A percentile compares a stretch with the other conserved stretches of the same genome.
phyloP scores from a whole-genome alignment of 495 filamentous ascomycete genomes.

The Thermothielavioides terrestris region DNA sequence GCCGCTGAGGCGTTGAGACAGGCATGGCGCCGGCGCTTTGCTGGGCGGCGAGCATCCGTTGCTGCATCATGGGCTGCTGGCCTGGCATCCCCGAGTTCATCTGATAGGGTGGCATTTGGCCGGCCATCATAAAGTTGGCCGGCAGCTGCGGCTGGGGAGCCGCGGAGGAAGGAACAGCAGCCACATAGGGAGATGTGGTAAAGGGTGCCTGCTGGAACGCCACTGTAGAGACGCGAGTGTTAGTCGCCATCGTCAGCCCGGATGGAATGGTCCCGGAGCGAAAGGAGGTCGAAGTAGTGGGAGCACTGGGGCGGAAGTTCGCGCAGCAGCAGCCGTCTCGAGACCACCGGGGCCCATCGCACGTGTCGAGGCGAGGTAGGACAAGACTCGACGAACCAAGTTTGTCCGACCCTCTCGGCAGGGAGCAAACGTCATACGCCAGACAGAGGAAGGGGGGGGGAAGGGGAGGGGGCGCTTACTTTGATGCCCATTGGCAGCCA shows the following conservation, averaged over 20 bases:
- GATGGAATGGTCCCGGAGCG: background rate
- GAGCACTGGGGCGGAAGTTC: background rate
- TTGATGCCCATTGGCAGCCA: conserved; percentile 43
- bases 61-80: conserved; percentile 36
- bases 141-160: conserved; percentile 38
- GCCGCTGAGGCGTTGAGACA: conserved; percentile 34
- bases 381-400: conserved; percentile 6
- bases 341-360: background rate
- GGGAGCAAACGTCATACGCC: conserved; percentile 6
- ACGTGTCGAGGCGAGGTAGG: conserved; percentile 2
- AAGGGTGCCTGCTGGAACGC: conserved; percentile 47
- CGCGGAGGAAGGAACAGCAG: conserved; percentile 34
- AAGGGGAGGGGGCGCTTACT: conserved; percentile 31
- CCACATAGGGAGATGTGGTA: conserved; percentile 42
- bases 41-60: conserved; percentile 36
- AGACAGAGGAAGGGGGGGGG: no score
- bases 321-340: conserved; percentile 5
- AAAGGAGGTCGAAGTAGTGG: background rate
- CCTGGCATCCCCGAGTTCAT: conserved; percentile 36
- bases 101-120: conserved; percentile 31
- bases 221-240: conserved; percentile 29
- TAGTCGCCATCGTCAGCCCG: conserved; percentile 9
- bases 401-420: background rate
- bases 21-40: conserved; percentile 28
- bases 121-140: conserved; percentile 42